phyloP scores from a whole-genome alignment of 2,329 filamentous ascomycete genomes.

The Helotiales sp. region DNA sequence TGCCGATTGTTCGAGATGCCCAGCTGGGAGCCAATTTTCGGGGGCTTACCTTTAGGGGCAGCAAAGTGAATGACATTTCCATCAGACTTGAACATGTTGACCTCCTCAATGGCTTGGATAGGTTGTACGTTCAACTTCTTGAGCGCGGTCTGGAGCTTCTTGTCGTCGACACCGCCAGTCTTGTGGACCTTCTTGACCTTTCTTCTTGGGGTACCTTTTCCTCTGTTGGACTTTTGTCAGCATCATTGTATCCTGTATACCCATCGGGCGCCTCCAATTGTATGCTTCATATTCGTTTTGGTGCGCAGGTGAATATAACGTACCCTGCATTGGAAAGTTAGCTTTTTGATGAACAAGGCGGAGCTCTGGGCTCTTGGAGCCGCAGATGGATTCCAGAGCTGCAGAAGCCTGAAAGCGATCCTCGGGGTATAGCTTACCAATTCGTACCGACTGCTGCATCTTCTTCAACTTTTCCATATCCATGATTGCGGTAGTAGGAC shows the following conservation, averaged over 20 bases:
- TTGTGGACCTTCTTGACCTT: slow-evolving; percentile 98
- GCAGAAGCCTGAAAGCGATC: background rate
- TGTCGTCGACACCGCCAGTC: slow-evolving; percentile 93
- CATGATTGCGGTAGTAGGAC: slow-evolving; percentile 54
- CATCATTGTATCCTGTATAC: slow-evolving; percentile 14
- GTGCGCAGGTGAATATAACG: background rate
- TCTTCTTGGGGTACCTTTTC: slow-evolving; percentile 97
- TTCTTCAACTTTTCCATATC: slow-evolving; percentile 70
- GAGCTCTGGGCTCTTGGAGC: slow-evolving; percentile 9
- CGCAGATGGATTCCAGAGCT: slow-evolving; percentile 13
- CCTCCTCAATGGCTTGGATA: slow-evolving; percentile 99
- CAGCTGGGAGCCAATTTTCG: background rate
- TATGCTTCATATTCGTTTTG: slow-evolving; percentile 6
- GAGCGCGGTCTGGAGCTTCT: slow-evolving; percentile 95
- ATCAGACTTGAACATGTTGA: slow-evolving; percentile 99
- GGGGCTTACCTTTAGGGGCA: slow-evolving; percentile 81
- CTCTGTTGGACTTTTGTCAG: slow-evolving; percentile 54
- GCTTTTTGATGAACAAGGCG: background rate
- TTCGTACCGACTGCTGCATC: slow-evolving; percentile 67
- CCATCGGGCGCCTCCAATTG: background rate
- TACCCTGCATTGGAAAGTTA: slow-evolving; percentile 17
- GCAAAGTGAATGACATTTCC: slow-evolving; percentile 99
- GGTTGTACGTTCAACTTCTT: slow-evolving; percentile 99
- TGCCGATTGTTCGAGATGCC: background rate
- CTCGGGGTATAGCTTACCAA: slow-evolving; percentile 37